phyloP scores from a whole-genome alignment of 2,329 filamentous ascomycete species.

The Exophiala bonariae region DNA sequence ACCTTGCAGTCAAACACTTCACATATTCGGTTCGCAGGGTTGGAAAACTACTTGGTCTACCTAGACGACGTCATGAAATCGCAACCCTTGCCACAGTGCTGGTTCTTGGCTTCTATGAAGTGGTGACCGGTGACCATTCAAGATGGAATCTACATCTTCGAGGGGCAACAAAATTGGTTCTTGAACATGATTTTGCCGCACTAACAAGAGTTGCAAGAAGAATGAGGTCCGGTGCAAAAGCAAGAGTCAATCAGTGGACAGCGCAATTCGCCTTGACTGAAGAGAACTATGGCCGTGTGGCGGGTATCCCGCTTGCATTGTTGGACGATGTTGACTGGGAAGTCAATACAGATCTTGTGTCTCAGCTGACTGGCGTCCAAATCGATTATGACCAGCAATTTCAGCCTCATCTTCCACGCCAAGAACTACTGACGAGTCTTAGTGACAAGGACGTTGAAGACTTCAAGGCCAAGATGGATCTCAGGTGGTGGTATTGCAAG shows the following conservation, averaged over 20 bases:
- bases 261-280: slow-evolving; percentile 33
- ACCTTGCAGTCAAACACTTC: slow-evolving; percentile 87
- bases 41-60: slow-evolving; percentile 70
- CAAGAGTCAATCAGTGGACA: slow-evolving; percentile 32
- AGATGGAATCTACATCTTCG: slow-evolving; percentile 95
- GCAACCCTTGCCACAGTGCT: slow-evolving; percentile 86
- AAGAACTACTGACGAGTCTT: slow-evolving; percentile 30
- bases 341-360: slow-evolving; percentile 59
- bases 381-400: slow-evolving; percentile 59
- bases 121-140: slow-evolving; percentile 89
- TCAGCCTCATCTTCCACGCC: slow-evolving; percentile 28
- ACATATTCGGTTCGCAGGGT: slow-evolving; percentile 79
- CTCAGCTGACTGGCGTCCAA: slow-evolving; percentile 57
- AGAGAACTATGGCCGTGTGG: slow-evolving; percentile 29
- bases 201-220: slow-evolving; percentile 72
- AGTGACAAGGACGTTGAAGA: slow-evolving; percentile 67
- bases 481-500: slow-evolving; percentile 96
- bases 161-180: slow-evolving; percentile 72
- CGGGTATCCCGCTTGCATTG: slow-evolving; percentile 40
- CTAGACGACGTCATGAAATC: slow-evolving; percentile 68
- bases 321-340: slow-evolving; percentile 46
- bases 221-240: slow-evolving; percentile 54
- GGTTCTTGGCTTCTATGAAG: slow-evolving; percentile 86
- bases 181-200: slow-evolving; percentile 74
- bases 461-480: slow-evolving; percentile 78